Evolutionary conservation across 2,329 filamentous ascomycete species (phyloP).

Genomic region (Phaeophleospora eucalypticola): DNA sequence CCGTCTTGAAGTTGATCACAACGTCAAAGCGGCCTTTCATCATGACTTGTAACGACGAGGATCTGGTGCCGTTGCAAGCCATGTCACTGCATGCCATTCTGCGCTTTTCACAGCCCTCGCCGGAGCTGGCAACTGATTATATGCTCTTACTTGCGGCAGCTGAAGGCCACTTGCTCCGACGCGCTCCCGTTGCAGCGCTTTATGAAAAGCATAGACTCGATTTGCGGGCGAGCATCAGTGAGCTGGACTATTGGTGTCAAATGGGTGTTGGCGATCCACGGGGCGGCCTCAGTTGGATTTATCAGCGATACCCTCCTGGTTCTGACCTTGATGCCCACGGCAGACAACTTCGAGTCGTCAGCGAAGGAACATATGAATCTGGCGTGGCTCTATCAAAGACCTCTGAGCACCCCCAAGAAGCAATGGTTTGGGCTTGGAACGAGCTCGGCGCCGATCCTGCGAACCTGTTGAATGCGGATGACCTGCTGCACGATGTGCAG

Average conservation of each 20-base stretch:
- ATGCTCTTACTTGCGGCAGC: conserved; percentile 77
- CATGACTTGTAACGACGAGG: conserved; percentile 91
- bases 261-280: conserved; percentile 87
- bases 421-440: conserved; percentile 61
- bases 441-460: conserved; percentile 56
- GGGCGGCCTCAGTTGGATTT: conserved; percentile 86
- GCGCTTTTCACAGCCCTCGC: conserved; percentile 64
- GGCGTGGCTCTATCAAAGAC: conserved; percentile 69
- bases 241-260: conserved; percentile 96
- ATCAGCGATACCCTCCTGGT: conserved; percentile 69
- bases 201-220: conserved; percentile 68
- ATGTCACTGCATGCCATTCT: conserved; percentile 84
- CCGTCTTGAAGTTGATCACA: conserved; percentile 69
- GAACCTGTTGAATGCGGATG: conserved; percentile 10
- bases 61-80: conserved; percentile 67
- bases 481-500: not conserved
- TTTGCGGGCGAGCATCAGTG: conserved; percentile 73
- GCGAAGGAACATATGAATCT: conserved; percentile 68
- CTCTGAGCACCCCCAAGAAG: conserved; percentile 40
- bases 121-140: conserved; percentile 70
- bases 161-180: conserved; percentile 76
- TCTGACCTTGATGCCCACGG: conserved; percentile 64
- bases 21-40: conserved; percentile 89
- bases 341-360: conserved; percentile 70
- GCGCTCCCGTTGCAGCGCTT: conserved; percentile 63